Conservation (phyloP, 1,139 yeast species). For the Scheffersomyces segobiensis region DNA sequence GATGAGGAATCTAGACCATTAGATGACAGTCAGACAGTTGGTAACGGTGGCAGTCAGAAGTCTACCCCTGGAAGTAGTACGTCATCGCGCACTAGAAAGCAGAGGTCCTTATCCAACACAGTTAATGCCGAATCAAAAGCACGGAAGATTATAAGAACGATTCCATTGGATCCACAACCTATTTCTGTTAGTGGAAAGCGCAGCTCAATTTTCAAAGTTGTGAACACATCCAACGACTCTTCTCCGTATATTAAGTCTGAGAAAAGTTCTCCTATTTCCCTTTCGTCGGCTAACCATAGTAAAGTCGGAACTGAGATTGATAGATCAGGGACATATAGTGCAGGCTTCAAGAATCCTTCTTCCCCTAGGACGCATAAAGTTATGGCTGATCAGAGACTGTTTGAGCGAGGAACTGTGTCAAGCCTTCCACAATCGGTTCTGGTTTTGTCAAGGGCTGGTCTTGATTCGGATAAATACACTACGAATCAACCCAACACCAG, state of each 20-base stretch:
- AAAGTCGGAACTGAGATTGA: background rate
- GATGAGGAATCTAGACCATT: conserved; percentile 24
- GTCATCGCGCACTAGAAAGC: conserved; percentile 34
- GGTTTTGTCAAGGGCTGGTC: background rate
- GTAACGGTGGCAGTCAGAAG: conserved; percentile 22
- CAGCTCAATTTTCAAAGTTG: conserved; percentile 42
- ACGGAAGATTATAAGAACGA: conserved; percentile 68
- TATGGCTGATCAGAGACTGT: background rate
- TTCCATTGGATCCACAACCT: conserved; percentile 82
- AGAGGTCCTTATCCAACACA: conserved; percentile 52
- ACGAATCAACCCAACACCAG: background rate
- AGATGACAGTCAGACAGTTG: conserved; percentile 8
- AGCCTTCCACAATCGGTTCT: background rate
- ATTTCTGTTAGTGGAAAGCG: conserved; percentile 45
- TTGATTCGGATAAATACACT: background rate
- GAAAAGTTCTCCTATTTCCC: conserved; percentile 6
- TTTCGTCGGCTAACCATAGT: background rate
- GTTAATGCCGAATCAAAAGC: conserved; percentile 70
- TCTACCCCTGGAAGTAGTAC: conserved; percentile 42
- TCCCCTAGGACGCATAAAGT: background rate
- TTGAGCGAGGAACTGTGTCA: background rate
- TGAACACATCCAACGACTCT: conserved; percentile 32
- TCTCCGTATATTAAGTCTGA: conserved; percentile 22
- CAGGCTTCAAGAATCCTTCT: background rate
- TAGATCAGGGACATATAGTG: background rate